A percentile compares a stretch with the other conserved stretches of the same genome.
Conservation (phyloP, 176 grass and related monocot species). For the Paspalum notatum region DNA sequence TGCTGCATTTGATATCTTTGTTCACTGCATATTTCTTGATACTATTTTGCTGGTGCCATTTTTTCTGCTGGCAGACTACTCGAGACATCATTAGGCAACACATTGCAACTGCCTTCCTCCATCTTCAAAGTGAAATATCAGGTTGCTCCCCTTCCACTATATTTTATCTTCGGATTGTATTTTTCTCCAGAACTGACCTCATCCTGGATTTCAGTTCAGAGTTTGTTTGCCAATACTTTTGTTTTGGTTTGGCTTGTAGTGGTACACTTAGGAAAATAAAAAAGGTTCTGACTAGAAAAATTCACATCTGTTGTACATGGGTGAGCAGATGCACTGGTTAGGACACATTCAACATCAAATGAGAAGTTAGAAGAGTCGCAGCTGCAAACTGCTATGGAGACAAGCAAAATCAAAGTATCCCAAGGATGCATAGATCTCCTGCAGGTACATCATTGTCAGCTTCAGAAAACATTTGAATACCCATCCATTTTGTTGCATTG, state of each 20-base stretch:
- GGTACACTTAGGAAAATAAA: constrained; percentile 12
- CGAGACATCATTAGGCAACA: constrained; percentile 81
- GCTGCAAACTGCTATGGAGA: constrained; percentile 79
- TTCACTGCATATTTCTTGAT: constrained; percentile 28
- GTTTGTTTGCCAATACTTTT: constrained; percentile 38
- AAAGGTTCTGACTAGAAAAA: constrained; percentile 23
- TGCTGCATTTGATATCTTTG: constrained; percentile 23
- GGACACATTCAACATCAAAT: constrained; percentile 52
- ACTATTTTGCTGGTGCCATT: constrained; percentile 35
- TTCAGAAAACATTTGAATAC: not conserved
- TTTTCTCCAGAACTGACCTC: constrained; percentile 25
- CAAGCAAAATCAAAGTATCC: constrained; percentile 72
- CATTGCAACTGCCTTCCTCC: constrained; percentile 69
- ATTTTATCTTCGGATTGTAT: constrained; percentile 34
- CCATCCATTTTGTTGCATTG: constrained; percentile 21
- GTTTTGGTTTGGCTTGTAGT: constrained; percentile 36
- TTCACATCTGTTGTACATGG: constrained; percentile 38
- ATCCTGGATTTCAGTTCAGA: not conserved
- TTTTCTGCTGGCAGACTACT: constrained; percentile 67
- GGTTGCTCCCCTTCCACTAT: constrained; percentile 44
- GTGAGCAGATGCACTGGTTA: constrained; percentile 73
- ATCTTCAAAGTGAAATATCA: constrained; percentile 97
- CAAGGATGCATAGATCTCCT: constrained; percentile 94
- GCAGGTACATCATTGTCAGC: constrained; percentile 57
- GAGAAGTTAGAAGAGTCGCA: constrained; percentile 58